These are phyloP conservation scores for Citeromyces nyonsensis DNA, from an alignment of 805 yeast species.

Conservation along the genomic window DNA sequence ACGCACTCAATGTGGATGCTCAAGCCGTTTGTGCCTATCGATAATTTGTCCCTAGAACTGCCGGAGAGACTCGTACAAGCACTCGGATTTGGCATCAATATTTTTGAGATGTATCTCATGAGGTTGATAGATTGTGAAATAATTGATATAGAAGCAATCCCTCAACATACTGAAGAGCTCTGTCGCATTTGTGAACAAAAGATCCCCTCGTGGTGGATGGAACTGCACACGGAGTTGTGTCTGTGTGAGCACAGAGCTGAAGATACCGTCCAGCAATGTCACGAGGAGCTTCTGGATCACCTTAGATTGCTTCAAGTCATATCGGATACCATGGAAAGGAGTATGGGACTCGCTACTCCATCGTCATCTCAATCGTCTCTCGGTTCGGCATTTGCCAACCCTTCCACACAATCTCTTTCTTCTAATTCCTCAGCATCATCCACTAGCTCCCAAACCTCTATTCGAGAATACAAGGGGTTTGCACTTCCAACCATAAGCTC, in stretches of 20 bases:
- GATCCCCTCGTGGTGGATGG: conserved; percentile 96
- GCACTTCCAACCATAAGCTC: conserved; percentile 21
- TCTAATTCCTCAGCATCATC: not conserved
- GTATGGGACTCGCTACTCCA: conserved; percentile 4
- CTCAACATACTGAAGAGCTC: conserved; percentile 67
- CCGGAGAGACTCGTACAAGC: conserved; percentile 58
- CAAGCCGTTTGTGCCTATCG: conserved; percentile 55
- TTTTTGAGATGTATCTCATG: conserved; percentile 61
- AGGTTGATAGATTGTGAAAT: conserved; percentile 49
- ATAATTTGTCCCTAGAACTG: conserved; percentile 46
- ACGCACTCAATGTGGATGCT: conserved; percentile 89
- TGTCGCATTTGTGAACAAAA: conserved; percentile 87
- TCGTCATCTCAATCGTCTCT: not conserved
- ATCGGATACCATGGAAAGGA: conserved; percentile 19
- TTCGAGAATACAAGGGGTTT: conserved; percentile 40
- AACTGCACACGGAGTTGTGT: conserved; percentile 79
- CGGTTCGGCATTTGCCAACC: not conserved
- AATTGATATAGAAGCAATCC: conserved; percentile 47
- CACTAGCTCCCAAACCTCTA: conserved; percentile 5
- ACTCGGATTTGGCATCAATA: conserved; percentile 80
- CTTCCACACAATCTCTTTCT: not conserved
- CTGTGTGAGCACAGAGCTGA: conserved; percentile 71
- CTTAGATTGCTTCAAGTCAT: conserved; percentile 29
- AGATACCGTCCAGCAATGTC: conserved; percentile 58
- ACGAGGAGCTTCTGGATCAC: conserved; percentile 68